Base-by-base conservation (phyloP, 2,329 filamentous ascomycete species). In the Dothidotthia symphoricarpi region DNA sequence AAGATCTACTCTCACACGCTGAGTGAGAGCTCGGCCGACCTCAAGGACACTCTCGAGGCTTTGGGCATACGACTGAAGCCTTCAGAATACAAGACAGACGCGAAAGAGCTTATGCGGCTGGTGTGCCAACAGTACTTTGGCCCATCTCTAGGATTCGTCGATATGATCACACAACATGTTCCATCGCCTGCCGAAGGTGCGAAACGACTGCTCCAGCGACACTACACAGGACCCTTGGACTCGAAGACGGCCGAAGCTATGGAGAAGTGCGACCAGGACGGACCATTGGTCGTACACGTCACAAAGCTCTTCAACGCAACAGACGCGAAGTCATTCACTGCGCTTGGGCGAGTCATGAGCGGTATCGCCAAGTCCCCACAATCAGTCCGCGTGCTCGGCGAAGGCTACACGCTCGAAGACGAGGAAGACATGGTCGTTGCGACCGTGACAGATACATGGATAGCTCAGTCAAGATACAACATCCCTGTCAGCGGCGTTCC, bases 61-160 rank as follows among this genome's bases (percentile, higher is more conserved):
- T 74, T 98, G 8, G 88, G 89, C 10, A 95, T 98, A 55, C 70
- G 75, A 14, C 72, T 98, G 47, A 98, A 97, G 70, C 91, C 93
- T 3, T 90, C 88, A 6, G 89, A 97, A 63, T 88, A 94, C 66
- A 93, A 85, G 67, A 80, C 83, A 2, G 91, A 98, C 63, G 90
- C 93, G 4, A 93, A 87, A 55, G 85, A 90, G 25, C 77, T 98
- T 12, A 76, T 98, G 39, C 90, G 87, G 60, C 72, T 94, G 34
- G 90, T 95, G 5, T 97, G 91, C 65, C 86, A 88, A 62, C 88
- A 95, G 61, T 98, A 97, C 71, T 98, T 98, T 57, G 93, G 93
- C 0, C 82, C 86, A 7, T 86, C 89, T 1, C 82, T 80, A 13
- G 90, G 89, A 0, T 95, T 98, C 55, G 90, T 97, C 26, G 93